Percentiles rank a stretch among this genome's conserved stretches.
phyloP scores from a whole-genome alignment of 2,329 filamentous ascomycete genomes.

The Aureobasidium pullulans region DNA sequence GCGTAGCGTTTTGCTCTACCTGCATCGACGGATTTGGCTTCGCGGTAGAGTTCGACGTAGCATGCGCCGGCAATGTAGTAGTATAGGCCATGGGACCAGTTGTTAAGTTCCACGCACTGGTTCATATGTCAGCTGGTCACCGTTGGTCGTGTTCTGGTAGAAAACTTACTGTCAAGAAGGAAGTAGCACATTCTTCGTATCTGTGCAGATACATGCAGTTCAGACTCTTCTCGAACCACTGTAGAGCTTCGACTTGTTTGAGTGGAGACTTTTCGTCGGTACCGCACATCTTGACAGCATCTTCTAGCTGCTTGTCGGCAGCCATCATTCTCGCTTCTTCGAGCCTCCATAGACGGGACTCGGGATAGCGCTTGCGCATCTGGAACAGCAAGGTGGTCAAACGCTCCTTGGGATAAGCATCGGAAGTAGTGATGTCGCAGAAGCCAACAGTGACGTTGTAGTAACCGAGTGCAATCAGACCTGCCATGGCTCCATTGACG shows the following conservation, averaged over 20 bases:
- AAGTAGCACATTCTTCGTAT: slow-evolving; percentile 64
- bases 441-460: slow-evolving; percentile 83
- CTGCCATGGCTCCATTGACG: slow-evolving; percentile 86
- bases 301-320: slow-evolving; percentile 57
- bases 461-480: slow-evolving; percentile 71
- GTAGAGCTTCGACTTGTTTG: slow-evolving; percentile 80
- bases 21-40: slow-evolving; percentile 40
- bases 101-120: slow-evolving; percentile 67
- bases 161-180: slow-evolving; percentile 55
- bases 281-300: slow-evolving; percentile 55
- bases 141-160: too few relatives aligned
- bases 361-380: slow-evolving; percentile 72
- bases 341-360: slow-evolving; percentile 76
- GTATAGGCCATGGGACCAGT: slow-evolving; percentile 86
- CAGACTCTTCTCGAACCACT: slow-evolving; percentile 76
- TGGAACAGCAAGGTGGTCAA: slow-evolving; percentile 60
- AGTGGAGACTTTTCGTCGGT: slow-evolving; percentile 53
- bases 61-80: slow-evolving; percentile 77
- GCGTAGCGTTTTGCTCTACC: slow-evolving; percentile 27
- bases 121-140: slow-evolving; percentile 21
- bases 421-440: slow-evolving; percentile 74
- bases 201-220: slow-evolving; percentile 71
- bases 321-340: slow-evolving; percentile 77
- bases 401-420: slow-evolving; percentile 60
- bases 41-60: slow-evolving; percentile 74